These are phyloP conservation scores for Leptodermis oblonga DNA, from an alignment of 257 asterid genomes.

Conservation along the genomic window DNA sequence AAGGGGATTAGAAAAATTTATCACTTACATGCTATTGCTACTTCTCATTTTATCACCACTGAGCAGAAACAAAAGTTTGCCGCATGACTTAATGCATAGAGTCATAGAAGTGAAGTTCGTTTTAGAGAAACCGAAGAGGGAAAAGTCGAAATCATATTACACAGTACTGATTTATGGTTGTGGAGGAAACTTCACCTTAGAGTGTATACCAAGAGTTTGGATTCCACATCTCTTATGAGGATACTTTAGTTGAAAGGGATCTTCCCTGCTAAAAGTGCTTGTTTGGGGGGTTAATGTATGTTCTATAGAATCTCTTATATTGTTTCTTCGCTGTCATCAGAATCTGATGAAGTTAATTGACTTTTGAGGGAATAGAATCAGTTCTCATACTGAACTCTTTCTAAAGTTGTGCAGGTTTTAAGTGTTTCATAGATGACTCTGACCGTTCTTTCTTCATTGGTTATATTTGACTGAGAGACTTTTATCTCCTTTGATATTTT, in stretches of 20 bases:
- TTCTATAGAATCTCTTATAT: neutral
- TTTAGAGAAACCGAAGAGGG: neutral
- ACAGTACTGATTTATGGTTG: neutral
- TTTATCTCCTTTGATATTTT: neutral
- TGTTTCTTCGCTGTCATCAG: neutral
- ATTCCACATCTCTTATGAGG: neutral
- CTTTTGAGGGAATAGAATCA: neutral
- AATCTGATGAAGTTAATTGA: neutral
- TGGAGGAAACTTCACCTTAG: constrained; percentile 3
- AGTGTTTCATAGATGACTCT: neutral
- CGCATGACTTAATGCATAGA: neutral
- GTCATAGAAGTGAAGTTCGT: neutral
- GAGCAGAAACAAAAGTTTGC: neutral
- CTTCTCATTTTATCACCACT: no score
- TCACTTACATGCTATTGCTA: no score
- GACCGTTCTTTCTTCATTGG: neutral
- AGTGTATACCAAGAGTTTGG: neutral
- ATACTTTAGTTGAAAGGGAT: neutral
- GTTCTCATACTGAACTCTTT: neutral
- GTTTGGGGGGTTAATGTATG: neutral
- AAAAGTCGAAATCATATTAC: neutral
- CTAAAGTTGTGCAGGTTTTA: neutral
- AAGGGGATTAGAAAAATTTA: no score
- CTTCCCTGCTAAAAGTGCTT: neutral
- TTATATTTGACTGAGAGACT: neutral